phyloP scores from a whole-genome alignment of 768 basidiomycete genomes.

The Termitomyces sp. region DNA sequence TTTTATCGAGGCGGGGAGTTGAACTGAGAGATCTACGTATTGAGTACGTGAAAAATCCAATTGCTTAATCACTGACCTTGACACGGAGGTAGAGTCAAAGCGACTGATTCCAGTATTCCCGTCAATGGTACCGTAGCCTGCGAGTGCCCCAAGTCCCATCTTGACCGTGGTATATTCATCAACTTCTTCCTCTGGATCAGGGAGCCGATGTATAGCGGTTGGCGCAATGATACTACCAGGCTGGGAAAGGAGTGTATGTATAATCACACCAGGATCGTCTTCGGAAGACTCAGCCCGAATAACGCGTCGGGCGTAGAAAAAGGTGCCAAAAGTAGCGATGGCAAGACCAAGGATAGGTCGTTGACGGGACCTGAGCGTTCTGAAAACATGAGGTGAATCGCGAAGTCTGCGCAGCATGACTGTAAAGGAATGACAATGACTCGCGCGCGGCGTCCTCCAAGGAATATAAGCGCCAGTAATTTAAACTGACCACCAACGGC shows the following conservation, averaged over 20 bases:
- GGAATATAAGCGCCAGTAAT: too few relatives aligned
- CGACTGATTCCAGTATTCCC: constrained; percentile 14
- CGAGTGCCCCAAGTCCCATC: neutral
- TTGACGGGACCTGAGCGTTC: neutral
- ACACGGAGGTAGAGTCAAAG: constrained; percentile 13
- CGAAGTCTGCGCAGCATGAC: neutral
- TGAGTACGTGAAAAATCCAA: neutral
- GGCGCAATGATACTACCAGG: neutral
- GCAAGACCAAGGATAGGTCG: constrained; percentile 4
- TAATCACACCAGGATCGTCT: neutral
- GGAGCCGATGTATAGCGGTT: neutral
- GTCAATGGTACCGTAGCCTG: constrained; percentile 1
- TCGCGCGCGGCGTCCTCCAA: neutral
- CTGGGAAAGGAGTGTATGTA: neutral
- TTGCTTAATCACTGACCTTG: constrained; percentile 9
- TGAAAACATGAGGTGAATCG: neutral
- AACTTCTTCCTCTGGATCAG: neutral
- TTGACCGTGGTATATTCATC: neutral
- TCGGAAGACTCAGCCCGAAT: constrained; percentile 10
- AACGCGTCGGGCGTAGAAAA: constrained; percentile 5
- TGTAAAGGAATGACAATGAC: neutral
- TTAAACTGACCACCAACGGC: too few relatives aligned
- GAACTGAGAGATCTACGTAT: neutral
- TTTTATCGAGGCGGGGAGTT: constrained; percentile 3
- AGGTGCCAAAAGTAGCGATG: constrained; percentile 9